Percentiles rank a stretch among this genome's conserved stretches.
Conservation (phyloP, 2,329 filamentous ascomycete species). For the Catunica adiposa region DNA sequence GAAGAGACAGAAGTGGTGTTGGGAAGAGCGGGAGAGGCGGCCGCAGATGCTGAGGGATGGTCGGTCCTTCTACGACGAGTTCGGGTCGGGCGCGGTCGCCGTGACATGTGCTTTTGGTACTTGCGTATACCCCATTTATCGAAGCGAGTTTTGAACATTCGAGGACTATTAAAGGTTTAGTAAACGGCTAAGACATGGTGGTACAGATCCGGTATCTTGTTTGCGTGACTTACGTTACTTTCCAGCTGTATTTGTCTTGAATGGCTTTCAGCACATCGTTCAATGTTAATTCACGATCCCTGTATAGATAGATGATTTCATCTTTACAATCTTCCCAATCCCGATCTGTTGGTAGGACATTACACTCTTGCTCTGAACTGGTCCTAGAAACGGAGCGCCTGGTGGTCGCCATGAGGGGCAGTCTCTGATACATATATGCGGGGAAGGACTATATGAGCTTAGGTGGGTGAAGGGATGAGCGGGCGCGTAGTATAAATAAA, state of each 20-base stretch:
- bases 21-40: neutral
- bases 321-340: conserved; percentile 12
- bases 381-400: neutral
- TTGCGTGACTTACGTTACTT: conserved; percentile 12
- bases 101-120: conserved; percentile 10
- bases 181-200: neutral
- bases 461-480: too few species aligned
- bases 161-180: neutral
- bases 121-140: conserved; percentile 14
- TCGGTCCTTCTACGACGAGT: neutral
- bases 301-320: conserved; percentile 13
- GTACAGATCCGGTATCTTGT: neutral
- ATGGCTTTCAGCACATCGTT: conserved; percentile 13
- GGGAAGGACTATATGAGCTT: too few species aligned
- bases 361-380: neutral
- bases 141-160: conserved; percentile 15
- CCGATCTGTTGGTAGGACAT: conserved; percentile 6
- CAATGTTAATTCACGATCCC: conserved; percentile 10
- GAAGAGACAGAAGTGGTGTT: neutral
- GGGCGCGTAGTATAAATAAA: too few species aligned
- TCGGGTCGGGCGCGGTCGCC: neutral
- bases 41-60: neutral
- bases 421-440: too few species aligned
- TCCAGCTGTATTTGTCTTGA: conserved; percentile 12
- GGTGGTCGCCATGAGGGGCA: neutral